Conservation (phyloP, 257 asterid genomes). For the Mentha longifolia region DNA sequence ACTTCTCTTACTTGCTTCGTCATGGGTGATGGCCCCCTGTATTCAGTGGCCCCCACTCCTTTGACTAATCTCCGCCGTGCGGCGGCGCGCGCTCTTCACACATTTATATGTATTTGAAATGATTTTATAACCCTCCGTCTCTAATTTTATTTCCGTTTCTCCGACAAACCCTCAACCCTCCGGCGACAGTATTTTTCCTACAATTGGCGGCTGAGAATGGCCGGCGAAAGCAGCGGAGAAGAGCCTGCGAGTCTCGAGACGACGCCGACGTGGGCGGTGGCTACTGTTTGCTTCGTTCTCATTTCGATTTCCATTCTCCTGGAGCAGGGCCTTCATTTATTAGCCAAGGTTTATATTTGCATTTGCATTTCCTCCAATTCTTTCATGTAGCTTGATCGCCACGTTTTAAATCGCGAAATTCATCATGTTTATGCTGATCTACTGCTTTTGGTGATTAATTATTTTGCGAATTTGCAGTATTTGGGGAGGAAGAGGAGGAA, state of each 20-base stretch:
- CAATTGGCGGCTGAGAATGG: constrained; percentile 27
- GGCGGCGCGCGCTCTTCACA: not conserved
- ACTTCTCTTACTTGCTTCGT: constrained; percentile 7
- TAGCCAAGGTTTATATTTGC: constrained; percentile 52
- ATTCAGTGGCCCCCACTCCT: constrained; percentile 13
- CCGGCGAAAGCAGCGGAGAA: constrained; percentile 37
- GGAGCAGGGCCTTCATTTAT: constrained; percentile 66
- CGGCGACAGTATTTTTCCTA: not conserved
- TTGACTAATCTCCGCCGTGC: constrained; percentile 19
- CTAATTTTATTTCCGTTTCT: not conserved
- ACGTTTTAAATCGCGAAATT: not conserved
- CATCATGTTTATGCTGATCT: not conserved
- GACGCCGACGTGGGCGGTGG: constrained; percentile 84
- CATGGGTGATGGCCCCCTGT: constrained; percentile 15
- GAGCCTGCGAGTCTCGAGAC: constrained; percentile 42
- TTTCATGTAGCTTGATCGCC: not conserved
- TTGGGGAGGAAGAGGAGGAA: constrained; percentile 59
- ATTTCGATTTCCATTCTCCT: constrained; percentile 57
- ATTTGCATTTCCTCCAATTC: not conserved
- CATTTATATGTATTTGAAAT: no score
- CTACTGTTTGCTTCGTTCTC: constrained; percentile 59
- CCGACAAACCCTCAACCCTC: not conserved
- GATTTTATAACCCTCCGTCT: not conserved
- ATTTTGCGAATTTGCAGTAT: constrained; percentile 34
- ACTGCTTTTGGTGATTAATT: not conserved